Evolutionary conservation across 1,284 basidiomycete species (phyloP).

Genomic region (Ganoderma meredithae): DNA sequence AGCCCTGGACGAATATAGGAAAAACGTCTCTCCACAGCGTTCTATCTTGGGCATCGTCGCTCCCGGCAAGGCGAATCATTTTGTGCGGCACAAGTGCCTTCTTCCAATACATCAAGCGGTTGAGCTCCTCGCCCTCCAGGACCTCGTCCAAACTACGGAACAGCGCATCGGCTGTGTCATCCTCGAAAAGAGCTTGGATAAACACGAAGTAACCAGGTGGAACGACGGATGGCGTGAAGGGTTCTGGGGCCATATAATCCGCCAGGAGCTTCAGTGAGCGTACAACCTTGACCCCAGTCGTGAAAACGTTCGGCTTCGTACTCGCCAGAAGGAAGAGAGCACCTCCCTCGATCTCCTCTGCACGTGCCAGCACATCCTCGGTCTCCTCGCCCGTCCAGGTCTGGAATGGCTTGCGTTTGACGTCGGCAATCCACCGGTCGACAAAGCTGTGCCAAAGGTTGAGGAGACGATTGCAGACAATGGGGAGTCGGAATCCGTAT

Average conservation of each 20-base stretch:
- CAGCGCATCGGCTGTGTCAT: conserved; percentile 40
- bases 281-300: conserved; percentile 66
- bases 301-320: conserved; percentile 56
- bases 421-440: conserved; percentile 68
- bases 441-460: conserved; percentile 82
- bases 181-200: conserved; percentile 53
- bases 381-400: conserved; percentile 51
- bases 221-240: conserved; percentile 38
- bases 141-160: conserved; percentile 73
- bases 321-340: conserved; percentile 85
- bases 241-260: conserved; percentile 49
- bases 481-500: conserved; percentile 64
- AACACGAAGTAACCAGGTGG: conserved; percentile 55
- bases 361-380: conserved; percentile 48
- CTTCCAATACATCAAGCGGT: conserved; percentile 69
- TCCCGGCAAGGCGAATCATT: conserved; percentile 71
- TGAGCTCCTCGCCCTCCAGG: conserved; percentile 63
- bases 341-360: conserved; percentile 74
- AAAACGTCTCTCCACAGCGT: conserved; percentile 77
- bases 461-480: conserved; percentile 72
- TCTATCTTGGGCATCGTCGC: conserved; percentile 67
- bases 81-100: conserved; percentile 59
- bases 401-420: conserved; percentile 49
- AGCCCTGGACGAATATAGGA: conserved; percentile 65
- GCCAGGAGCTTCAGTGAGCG: conserved; percentile 50